phyloP scores from a whole-genome alignment of 2,329 filamentous ascomycete species.

The Sarocladium strictum region DNA sequence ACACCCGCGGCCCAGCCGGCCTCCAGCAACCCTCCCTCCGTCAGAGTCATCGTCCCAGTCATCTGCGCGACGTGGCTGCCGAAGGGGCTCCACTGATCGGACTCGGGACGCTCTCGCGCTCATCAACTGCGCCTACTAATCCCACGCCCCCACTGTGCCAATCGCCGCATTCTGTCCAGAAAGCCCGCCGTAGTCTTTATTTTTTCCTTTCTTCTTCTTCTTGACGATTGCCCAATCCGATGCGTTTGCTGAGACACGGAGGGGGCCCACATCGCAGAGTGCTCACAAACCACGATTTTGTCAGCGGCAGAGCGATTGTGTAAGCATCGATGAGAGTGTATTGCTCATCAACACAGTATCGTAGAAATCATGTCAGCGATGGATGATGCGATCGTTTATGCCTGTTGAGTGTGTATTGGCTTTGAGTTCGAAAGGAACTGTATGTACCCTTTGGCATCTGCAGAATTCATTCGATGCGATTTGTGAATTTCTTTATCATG shows the following conservation, averaged over 20 bases:
- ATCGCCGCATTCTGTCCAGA: neutral
- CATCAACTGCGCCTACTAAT: neutral
- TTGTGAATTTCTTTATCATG: no score
- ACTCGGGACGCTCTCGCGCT: neutral
- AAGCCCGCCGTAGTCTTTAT: neutral
- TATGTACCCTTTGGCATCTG: no score
- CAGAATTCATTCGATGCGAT: no score
- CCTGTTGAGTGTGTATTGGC: no score
- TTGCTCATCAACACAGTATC: neutral
- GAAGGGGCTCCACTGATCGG: constrained; percentile 1
- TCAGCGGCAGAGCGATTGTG: neutral
- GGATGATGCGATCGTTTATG: no score
- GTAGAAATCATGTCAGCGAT: no score
- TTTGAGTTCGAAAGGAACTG: no score
- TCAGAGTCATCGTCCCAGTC: neutral
- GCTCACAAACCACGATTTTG: neutral
- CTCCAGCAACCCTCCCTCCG: neutral
- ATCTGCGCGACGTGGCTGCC: neutral
- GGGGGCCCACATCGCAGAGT: neutral
- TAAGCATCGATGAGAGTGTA: neutral
- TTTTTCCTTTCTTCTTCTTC: no score
- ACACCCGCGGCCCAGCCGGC: neutral
- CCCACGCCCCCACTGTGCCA: neutral
- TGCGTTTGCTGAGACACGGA: neutral
- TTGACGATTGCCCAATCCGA: constrained; percentile 1